Base-by-base conservation (phyloP, 768 basidiomycete genomes). In the Xerocomus potaroensis region DNA sequence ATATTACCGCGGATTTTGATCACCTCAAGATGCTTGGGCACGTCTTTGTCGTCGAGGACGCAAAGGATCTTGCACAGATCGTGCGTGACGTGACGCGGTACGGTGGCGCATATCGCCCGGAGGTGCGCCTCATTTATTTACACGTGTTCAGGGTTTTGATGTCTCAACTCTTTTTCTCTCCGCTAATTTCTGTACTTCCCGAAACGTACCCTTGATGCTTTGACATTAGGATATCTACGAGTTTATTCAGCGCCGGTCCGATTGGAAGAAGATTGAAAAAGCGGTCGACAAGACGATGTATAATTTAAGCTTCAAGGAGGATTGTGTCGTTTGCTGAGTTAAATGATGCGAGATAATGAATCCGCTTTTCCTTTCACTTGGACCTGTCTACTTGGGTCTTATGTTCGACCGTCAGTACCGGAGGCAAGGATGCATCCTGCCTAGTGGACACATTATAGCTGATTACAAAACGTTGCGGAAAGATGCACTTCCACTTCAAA, bases 181-280 rank as follows among this genome's bases (percentile, higher is more conserved):
- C n/a, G n/a, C n/a, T n/a, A n/a, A n/a, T n/a, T n/a, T n/a, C n/a
- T n/a, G n/a, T n/a, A n/a, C n/a, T n/a, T n/a, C n/a, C n/a, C n/a
- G n/a, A n/a, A n/a, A n/a, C n/a, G n/a, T n/a, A n/a, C n/a, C 10
- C 10, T 27, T 24, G 23, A 15, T 38, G 26, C 8, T 26, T 9
- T n/a, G n/a, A 27, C 9, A 3, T 19, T 31, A 85, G 81, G 95
- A 97, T 61, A 76, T 97, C 41, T 97, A 97, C 63, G 95, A 98
- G 65, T 95, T 97, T 58, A 89, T 97, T 58, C 91, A 93, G 62
- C 74, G 94, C 18, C 77, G 94, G 27, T 87, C 90, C 7, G 95
- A 99, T 64, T 98, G 95, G 95, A 95, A 96, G 71, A 94, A 90
- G 72, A 98, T 98, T 49, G 94, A 98, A 65, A 95, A 91, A 68